phyloP scores from a whole-genome alignment of 306 rosid species.

The Ceratonia siliqua region DNA sequence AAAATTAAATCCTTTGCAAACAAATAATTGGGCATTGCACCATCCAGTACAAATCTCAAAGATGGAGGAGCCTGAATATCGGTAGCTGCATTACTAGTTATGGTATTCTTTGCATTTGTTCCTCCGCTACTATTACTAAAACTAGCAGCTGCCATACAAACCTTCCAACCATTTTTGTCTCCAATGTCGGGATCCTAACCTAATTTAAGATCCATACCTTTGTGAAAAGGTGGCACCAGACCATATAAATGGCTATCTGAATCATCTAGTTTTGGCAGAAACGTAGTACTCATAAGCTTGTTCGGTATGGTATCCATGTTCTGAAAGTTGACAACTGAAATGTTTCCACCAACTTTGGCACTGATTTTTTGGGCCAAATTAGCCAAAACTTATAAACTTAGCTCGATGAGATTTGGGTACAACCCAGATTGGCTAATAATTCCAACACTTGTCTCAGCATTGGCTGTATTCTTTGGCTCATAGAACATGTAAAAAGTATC shows the following conservation, averaged over 20 bases:
- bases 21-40: conserved; percentile 91
- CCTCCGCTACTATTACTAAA: conserved; percentile 31
- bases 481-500: too few relatives aligned
- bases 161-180: conserved; percentile 46
- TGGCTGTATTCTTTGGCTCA: too few relatives aligned
- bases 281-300: conserved; percentile 54
- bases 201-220: conserved; percentile 39
- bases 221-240: conserved; percentile 47
- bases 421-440: conserved; percentile 89
- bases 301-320: conserved; percentile 65
- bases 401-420: conserved; percentile 71
- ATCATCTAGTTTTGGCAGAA: conserved; percentile 53
- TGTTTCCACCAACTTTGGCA: conserved; percentile 63
- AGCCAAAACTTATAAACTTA: conserved; percentile 87
- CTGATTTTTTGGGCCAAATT: conserved; percentile 93
- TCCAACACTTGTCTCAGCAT: conserved; percentile 90
- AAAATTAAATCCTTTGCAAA: conserved; percentile 95
- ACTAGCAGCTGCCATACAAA: conserved; percentile 33
- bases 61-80: conserved; percentile 89
- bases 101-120: conserved; percentile 33
- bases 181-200: conserved; percentile 68
- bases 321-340: conserved; percentile 56
- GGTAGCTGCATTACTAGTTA: conserved; percentile 26
- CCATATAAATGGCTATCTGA: conserved; percentile 66
- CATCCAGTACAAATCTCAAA: conserved; percentile 82